Base-by-base conservation (phyloP, 192 early-diverging fungal genomes). In the Coemansia furcata region DNA sequence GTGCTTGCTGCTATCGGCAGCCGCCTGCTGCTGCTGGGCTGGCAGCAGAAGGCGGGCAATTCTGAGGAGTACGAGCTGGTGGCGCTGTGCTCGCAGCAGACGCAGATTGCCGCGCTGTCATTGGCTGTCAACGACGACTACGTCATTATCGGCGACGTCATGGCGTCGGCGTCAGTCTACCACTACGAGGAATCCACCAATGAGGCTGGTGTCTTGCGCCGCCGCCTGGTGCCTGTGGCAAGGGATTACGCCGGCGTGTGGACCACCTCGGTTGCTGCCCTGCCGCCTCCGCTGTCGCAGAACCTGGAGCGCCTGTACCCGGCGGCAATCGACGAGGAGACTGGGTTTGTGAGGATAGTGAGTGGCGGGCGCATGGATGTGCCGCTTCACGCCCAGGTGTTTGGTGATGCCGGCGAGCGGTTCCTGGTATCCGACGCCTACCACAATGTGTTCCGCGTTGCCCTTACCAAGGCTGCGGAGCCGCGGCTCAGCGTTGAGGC, bases 111-210 rank as follows among this genome's bases (percentile, higher is more conserved):
- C 6, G 74, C 85, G 4, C 54, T 93, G 6, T 79, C 75, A 17
- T 26, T 95, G 36, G 84, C 88, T 3, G 79, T 83, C 4, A 69
- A 67, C 10, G 92, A 89, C 23, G 88, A 95, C 60, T 85, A 85
- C 30, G 70, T 97, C 29, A 62, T 90, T 1, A 91, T 94, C 12
- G 95, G 90, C 19, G 97, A 98, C 74, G 30, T 97, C 43, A 87
- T 97, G 83, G 85, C 89, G 43, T 95, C 93, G 0, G 87, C 90
- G 7, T 82, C 88, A 6, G 46, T 94, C 6, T 81, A 92, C 46
- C 49, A 42, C 17, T 82, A 77, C 62, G 70, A 77, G 52, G 26
- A 21, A 9, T 9, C 19, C 2, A 35, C 8, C 23, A 30, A 12
- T 14, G 21, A 19, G 5, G 40, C 26, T 23, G 61, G 29, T 10